Evolutionary conservation across 768 basidiomycete genomes (phyloP).

Genomic region (Lactarius indigo): DNA sequence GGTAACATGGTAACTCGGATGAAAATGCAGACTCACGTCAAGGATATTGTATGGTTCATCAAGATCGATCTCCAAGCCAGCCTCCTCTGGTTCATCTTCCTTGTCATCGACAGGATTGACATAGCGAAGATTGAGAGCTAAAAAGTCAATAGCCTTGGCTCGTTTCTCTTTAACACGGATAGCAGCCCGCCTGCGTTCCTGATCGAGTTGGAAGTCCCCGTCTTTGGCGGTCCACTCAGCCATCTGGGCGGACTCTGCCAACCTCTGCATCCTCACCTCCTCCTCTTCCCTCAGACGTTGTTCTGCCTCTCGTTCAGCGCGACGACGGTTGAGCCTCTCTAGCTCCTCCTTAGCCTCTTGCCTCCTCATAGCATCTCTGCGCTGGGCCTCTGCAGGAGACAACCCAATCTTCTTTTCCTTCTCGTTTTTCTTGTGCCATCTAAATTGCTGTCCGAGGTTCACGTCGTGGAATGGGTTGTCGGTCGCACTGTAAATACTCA

Average conservation of each 20-base stretch:
- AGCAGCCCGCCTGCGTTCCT: slow-evolving; percentile 84
- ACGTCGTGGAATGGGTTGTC: slow-evolving; percentile 99
- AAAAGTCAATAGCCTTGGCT: slow-evolving; percentile 97
- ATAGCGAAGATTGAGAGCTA: slow-evolving; percentile 94
- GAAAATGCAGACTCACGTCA: slow-evolving; percentile 56
- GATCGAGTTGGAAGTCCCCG: slow-evolving; percentile 94
- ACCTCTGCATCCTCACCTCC: slow-evolving; percentile 78
- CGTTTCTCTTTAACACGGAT: slow-evolving; percentile 95
- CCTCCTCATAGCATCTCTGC: slow-evolving; percentile 72
- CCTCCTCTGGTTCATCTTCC: slow-evolving; percentile 72
- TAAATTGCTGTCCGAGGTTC: slow-evolving; percentile 93
- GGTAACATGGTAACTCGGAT: not conserved
- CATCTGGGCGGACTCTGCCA: slow-evolving; percentile 96
- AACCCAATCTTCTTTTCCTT: slow-evolving; percentile 90
- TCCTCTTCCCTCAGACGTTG: slow-evolving; percentile 88
- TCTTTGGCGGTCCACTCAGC: slow-evolving; percentile 97
- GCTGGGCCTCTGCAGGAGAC: slow-evolving; percentile 70
- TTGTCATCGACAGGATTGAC: slow-evolving; percentile 67
- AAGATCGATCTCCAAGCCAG: slow-evolving; percentile 93
- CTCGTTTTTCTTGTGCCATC: slow-evolving; percentile 98
- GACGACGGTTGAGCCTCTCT: slow-evolving; percentile 81
- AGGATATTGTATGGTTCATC: slow-evolving; percentile 99
- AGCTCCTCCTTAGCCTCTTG: slow-evolving; percentile 95
- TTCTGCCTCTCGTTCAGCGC: slow-evolving; percentile 92
- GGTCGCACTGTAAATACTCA: slow-evolving; percentile 92